Base-by-base conservation (phyloP, 129 eudicot genomes). In the Pittosporum tobira region DNA sequence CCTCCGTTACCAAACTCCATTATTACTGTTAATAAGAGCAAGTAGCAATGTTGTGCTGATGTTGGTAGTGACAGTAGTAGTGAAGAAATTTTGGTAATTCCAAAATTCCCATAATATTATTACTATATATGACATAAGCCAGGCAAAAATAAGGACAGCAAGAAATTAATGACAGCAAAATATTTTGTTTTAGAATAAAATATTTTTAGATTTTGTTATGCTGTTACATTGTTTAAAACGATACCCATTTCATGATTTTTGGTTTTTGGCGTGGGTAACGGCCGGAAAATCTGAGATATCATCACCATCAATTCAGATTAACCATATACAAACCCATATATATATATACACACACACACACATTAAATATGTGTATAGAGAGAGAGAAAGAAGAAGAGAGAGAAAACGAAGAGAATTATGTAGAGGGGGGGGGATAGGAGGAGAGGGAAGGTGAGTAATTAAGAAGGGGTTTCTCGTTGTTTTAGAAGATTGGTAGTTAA, bases 391-490 rank as follows among this genome's bases (percentile, higher is more conserved):
- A 22, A 29, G 14, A 6, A 49, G 31, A 8, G 40, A 22, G 22
- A 49, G 16, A 4, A 12, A 49, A 49, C 22, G 55, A 49, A 49
- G 22, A 19, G 30, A 49, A 49, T 6, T 49, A 19, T 23, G n/a
- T n/a, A n/a, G n/a, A n/a, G n/a, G n/a, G n/a, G n/a, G n/a, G n/a
- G 2, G 55, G 31, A 29, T 49, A 49, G 55, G 40, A 34, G 40
- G 40, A 49, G 31, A 25, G 23, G 55, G 55, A 49, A 49, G 55
- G 55, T 49, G 55, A 19, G 55, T 49, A 49, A 49, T 23, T 49
- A 49, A 22, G 22, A 12, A 5, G 1, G 51, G 0, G 19, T 18
- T 48, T 48, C 5, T 7, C 53, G 53, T 48, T n/a, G 53, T n/a
- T 48, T 48, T 48, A 48, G 27, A 48, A 48, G 21, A 44, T 44